Conservation (phyloP, 108 stramenopile genomes). For the Nitzschia putrida region DNA sequence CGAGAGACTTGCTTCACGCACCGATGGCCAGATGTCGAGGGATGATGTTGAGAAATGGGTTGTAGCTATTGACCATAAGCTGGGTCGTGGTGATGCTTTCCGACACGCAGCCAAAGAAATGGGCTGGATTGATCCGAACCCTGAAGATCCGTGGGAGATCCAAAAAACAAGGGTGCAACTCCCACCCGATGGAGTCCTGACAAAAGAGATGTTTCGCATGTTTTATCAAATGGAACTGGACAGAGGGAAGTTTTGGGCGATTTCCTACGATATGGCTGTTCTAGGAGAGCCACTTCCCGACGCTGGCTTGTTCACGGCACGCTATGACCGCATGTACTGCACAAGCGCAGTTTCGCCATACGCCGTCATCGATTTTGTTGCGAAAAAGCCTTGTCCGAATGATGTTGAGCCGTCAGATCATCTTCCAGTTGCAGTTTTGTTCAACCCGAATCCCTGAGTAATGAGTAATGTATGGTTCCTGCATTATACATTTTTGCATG, state of each 20-base stretch:
- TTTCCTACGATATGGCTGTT: conserved; percentile 84
- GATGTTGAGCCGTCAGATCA: conserved; percentile 87
- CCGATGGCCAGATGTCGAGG: conserved; percentile 52
- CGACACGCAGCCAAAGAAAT: conserved; percentile 66
- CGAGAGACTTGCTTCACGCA: conserved; percentile 48
- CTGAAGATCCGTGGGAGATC: conserved; percentile 31
- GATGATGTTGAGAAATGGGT: conserved; percentile 84
- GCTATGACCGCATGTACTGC: conserved; percentile 90
- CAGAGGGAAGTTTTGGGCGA: conserved; percentile 93
- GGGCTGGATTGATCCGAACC: conserved; percentile 66
- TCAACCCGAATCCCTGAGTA: conserved; percentile 25
- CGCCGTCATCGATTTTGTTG: conserved; percentile 63
- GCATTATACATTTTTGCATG: no score
- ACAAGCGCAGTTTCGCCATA: conserved; percentile 48
- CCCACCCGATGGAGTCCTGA: conserved; percentile 63
- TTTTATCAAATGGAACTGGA: conserved; percentile 81
- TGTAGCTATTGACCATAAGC: conserved; percentile 65
- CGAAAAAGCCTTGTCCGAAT: conserved; percentile 70
- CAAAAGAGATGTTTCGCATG: conserved; percentile 63
- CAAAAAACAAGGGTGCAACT: conserved; percentile 48
- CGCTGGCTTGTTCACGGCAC: conserved; percentile 67
- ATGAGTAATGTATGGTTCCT: no score
- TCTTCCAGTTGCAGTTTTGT: conserved; percentile 83
- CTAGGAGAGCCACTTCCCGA: conserved; percentile 79
- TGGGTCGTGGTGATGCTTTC: conserved; percentile 81